Percentiles rank a stretch among this genome's conserved stretches.
Evolutionary conservation across 805 yeast species (phyloP).

Genomic region (Zygoascus tannicola): DNA sequence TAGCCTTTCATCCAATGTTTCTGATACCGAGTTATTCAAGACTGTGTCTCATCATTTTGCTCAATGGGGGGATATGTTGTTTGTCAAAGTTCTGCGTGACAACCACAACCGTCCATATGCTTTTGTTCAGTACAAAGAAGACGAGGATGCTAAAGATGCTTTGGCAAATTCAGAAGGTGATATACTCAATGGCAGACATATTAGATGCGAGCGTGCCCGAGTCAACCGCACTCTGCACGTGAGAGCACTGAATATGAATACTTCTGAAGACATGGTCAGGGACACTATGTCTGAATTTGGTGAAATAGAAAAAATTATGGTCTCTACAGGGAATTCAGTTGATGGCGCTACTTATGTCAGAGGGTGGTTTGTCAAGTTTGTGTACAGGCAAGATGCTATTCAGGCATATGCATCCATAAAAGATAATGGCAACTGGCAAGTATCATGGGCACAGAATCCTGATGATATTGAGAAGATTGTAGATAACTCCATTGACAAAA

Average conservation of each 20-base stretch:
- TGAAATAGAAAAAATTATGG: slow-evolving; percentile 47
- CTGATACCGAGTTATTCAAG: slow-evolving; percentile 63
- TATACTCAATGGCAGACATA: slow-evolving; percentile 57
- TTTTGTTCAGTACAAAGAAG: slow-evolving; percentile 75
- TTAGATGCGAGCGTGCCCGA: slow-evolving; percentile 85
- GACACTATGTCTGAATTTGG: slow-evolving; percentile 48
- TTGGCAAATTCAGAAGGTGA: slow-evolving; percentile 61
- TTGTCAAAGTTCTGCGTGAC: slow-evolving; percentile 79
- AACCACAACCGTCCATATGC: slow-evolving; percentile 81
- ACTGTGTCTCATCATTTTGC: slow-evolving; percentile 62
- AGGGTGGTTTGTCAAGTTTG: slow-evolving; percentile 84
- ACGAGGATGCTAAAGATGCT: slow-evolving; percentile 60
- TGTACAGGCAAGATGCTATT: slow-evolving; percentile 79
- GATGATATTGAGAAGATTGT: slow-evolving; percentile 35
- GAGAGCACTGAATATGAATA: slow-evolving; percentile 20
- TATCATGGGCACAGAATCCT: slow-evolving; percentile 80
- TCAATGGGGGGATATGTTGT: slow-evolving; percentile 59
- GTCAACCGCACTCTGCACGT: slow-evolving; percentile 80
- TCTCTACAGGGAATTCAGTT: neutral
- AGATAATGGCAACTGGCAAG: slow-evolving; percentile 29
- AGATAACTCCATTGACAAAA: slow-evolving; percentile 37
- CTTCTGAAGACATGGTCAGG: slow-evolving; percentile 4
- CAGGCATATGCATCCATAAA: slow-evolving; percentile 53
- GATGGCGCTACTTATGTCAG: slow-evolving; percentile 15
- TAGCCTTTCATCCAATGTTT: slow-evolving; percentile 49